Evolutionary conservation across 129 eudicot genomes (phyloP).

Genomic region (Lactuca sativa): DNA sequence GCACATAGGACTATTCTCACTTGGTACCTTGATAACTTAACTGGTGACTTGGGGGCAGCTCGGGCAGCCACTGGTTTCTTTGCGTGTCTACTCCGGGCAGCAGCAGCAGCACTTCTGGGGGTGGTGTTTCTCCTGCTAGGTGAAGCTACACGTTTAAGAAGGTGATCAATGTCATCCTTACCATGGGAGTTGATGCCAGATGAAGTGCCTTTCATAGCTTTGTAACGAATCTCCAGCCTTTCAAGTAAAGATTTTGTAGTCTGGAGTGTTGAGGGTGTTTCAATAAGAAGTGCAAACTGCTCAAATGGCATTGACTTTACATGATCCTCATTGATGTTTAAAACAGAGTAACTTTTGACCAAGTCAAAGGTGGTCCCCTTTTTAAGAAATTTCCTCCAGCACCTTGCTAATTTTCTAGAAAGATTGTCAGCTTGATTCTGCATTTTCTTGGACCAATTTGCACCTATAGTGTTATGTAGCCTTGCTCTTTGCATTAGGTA

Average conservation of each 20-base stretch:
- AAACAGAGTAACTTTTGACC: slow-evolving; percentile 52
- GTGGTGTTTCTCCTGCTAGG: slow-evolving; percentile 55
- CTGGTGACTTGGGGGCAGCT: slow-evolving; percentile 43
- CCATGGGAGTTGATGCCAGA: slow-evolving; percentile 29
- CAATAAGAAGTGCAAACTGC: slow-evolving; percentile 77
- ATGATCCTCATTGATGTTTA: slow-evolving; percentile 56
- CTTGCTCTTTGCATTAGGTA: slow-evolving; percentile 75
- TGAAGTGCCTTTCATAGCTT: slow-evolving; percentile 35
- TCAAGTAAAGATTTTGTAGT: slow-evolving; percentile 76
- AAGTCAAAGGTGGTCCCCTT: slow-evolving; percentile 61
- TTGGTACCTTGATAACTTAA: slow-evolving; percentile 72
- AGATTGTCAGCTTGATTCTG: slow-evolving; percentile 70
- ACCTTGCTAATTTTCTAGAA: slow-evolving; percentile 79
- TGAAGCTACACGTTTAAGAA: slow-evolving; percentile 85
- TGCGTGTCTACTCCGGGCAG: slow-evolving; percentile 36
- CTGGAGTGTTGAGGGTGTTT: slow-evolving; percentile 59
- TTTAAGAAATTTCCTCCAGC: slow-evolving; percentile 77
- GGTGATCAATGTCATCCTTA: slow-evolving; percentile 73
- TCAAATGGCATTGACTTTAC: slow-evolving; percentile 87
- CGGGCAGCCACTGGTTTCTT: slow-evolving; percentile 44
- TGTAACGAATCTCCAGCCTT: slow-evolving; percentile 69
- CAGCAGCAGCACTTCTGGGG: slow-evolving; percentile 36
- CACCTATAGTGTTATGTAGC: slow-evolving; percentile 36
- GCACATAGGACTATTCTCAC: slow-evolving; percentile 89
- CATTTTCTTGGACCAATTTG: slow-evolving; percentile 51